phyloP scores from a whole-genome alignment of 371 early-diverging fungal genomes.

The Zychaea mexicana region DNA sequence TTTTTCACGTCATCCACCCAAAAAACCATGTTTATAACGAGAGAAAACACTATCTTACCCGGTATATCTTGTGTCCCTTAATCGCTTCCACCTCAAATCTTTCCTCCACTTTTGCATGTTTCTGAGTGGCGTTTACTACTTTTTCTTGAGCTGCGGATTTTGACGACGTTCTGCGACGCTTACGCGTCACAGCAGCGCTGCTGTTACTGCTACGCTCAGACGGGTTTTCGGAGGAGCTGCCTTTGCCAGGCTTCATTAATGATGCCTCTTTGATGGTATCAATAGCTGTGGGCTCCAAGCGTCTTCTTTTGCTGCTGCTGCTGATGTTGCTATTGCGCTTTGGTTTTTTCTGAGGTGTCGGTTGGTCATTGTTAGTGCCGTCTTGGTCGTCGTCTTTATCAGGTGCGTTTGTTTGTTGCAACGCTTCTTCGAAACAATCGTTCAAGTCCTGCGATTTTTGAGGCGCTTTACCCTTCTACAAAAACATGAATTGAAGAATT shows the following conservation, averaged over 20 bases:
- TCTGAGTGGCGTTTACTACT: background rate
- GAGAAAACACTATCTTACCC: no score
- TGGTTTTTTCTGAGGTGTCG: background rate
- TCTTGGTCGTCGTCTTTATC: background rate
- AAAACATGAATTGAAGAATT: no score
- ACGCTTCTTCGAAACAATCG: no score
- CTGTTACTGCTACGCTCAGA: background rate
- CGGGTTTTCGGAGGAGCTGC: background rate
- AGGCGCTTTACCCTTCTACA: no score
- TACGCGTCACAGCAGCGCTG: background rate
- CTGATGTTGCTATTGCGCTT: background rate
- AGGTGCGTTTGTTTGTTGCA: background rate
- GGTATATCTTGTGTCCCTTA: constrained; percentile 1
- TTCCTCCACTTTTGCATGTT: background rate
- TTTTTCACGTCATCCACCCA: no score
- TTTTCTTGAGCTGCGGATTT: background rate
- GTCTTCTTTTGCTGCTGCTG: background rate
- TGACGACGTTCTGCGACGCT: background rate
- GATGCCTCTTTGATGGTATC: background rate
- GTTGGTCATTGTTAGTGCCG: background rate
- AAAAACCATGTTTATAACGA: no score
- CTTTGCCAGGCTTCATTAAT: background rate
- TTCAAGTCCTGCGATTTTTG: no score
- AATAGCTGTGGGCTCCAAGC: background rate
- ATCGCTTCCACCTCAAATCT: constrained; percentile 13